Percentiles rank a stretch among this genome's conserved stretches.
Conservation (phyloP, 768 basidiomycete genomes). For the Auricularia heimuer region DNA sequence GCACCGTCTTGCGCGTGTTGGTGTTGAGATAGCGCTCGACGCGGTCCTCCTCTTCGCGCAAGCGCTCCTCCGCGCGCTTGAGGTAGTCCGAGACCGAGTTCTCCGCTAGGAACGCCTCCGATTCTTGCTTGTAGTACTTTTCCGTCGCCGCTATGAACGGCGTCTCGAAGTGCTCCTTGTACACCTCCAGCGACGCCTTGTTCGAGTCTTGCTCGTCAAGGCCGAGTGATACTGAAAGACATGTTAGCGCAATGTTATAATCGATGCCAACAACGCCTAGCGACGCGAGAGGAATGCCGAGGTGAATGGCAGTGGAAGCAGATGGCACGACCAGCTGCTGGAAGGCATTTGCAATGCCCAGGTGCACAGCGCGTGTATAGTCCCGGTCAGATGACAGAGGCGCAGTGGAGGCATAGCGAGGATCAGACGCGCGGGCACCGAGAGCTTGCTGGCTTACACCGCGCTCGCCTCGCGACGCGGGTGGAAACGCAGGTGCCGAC, state of each 20-base stretch:
- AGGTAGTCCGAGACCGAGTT: slow-evolving; percentile 91
- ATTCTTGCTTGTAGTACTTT: slow-evolving; percentile 87
- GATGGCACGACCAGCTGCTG: too few species aligned
- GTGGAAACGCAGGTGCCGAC: too few species aligned
- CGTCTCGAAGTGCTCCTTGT: slow-evolving; percentile 80
- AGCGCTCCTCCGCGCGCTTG: slow-evolving; percentile 85
- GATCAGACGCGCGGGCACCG: too few species aligned
- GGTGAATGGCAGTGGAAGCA: not conserved
- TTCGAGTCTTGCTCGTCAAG: slow-evolving; percentile 87
- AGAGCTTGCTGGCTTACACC: too few species aligned
- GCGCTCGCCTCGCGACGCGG: too few species aligned
- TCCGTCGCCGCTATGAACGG: slow-evolving; percentile 87
- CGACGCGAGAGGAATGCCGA: not conserved
- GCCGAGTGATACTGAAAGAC: slow-evolving; percentile 63
- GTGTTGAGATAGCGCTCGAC: slow-evolving; percentile 91
- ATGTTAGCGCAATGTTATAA: too few species aligned
- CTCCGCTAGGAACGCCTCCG: slow-evolving; percentile 77
- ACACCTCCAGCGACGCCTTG: slow-evolving; percentile 87
- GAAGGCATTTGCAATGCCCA: too few species aligned
- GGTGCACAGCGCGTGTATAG: too few species aligned
- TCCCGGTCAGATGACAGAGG: too few species aligned
- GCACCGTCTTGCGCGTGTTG: slow-evolving; percentile 65
- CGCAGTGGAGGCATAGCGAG: too few species aligned
- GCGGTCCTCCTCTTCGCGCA: slow-evolving; percentile 90
- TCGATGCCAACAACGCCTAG: too few species aligned